Evolutionary conservation across 164 flowering plant species (phyloP).

Genomic region (Berberis vulgaris): DNA sequence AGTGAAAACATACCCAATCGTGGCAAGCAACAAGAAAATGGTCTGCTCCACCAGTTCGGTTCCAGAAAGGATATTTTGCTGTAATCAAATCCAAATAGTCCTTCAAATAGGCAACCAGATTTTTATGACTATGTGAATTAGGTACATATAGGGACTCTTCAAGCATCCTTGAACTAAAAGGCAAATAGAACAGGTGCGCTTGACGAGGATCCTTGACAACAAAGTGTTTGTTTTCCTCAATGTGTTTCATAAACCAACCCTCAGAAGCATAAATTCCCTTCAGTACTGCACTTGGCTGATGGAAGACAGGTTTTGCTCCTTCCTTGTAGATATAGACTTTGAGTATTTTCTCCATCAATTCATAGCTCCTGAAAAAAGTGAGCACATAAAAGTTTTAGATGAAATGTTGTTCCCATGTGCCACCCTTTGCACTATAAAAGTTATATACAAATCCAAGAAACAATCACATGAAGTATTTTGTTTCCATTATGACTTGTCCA

Average conservation of each 20-base stretch:
- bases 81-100: conserved; percentile 9
- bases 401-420: too few species aligned
- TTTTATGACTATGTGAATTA: conserved; percentile 3
- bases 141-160: conserved; percentile 2
- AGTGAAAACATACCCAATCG: conserved; percentile 27
- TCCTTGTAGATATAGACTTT: conserved; percentile 11
- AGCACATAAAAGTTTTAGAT: not conserved
- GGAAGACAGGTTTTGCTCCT: conserved; percentile 13
- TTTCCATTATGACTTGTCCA: too few species aligned
- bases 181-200: conserved; percentile 23
- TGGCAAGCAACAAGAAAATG: conserved; percentile 38
- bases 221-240: conserved; percentile 18
- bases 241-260: conserved; percentile 12
- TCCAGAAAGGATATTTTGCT: conserved; percentile 22
- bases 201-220: conserved; percentile 14
- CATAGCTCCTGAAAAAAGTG: conserved; percentile 10
- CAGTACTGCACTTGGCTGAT: conserved; percentile 9
- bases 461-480: too few species aligned
- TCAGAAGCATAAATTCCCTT: conserved; percentile 40
- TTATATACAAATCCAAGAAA: too few species aligned
- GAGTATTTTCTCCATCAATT: conserved; percentile 8
- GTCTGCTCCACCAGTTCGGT: conserved; percentile 29
- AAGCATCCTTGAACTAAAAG: conserved; percentile 25
- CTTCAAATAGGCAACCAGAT: conserved; percentile 13
- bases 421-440: too few species aligned